Conservation (phyloP, 2,329 filamentous ascomycete species). For the Tolypocladium endophyticum region DNA sequence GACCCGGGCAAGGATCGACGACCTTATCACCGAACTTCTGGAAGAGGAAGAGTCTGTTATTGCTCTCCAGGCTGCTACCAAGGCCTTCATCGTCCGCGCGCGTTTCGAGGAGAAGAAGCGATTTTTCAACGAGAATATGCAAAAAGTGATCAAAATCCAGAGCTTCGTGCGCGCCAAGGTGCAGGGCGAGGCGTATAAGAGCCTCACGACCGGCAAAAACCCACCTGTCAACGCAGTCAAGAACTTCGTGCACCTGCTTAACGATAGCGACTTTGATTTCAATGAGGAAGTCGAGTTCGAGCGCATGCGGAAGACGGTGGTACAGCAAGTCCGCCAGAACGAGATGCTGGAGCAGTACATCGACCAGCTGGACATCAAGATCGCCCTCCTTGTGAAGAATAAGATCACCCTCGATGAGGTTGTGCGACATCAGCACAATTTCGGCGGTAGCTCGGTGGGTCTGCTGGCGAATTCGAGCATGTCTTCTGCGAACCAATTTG, state of each 20-base stretch:
- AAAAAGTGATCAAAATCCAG: conserved; percentile 97
- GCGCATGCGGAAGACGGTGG: conserved; percentile 84
- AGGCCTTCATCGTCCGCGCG: conserved; percentile 62
- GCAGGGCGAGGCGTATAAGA: conserved; percentile 97
- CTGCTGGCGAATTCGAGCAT: conserved; percentile 84
- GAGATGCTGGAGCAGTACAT: conserved; percentile 97
- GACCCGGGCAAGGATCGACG: conserved; percentile 61
- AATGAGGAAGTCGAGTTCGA: conserved; percentile 98
- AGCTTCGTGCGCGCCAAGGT: conserved; percentile 92
- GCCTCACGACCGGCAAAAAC: conserved; percentile 89
- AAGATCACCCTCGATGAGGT: conserved; percentile 98
- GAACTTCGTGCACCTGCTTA: conserved; percentile 94
- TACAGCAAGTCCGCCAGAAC: conserved; percentile 94
- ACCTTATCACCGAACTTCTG: conserved; percentile 66
- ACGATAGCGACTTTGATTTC: conserved; percentile 97
- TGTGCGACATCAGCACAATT: conserved; percentile 92
- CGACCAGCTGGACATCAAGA: conserved; percentile 97
- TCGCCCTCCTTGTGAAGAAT: conserved; percentile 95
- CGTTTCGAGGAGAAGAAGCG: conserved; percentile 76
- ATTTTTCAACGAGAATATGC: conserved; percentile 93
- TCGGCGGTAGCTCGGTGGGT: conserved; percentile 77
- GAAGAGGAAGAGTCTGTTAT: conserved; percentile 69
- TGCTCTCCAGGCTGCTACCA: conserved; percentile 63
- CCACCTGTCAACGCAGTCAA: conserved; percentile 94
- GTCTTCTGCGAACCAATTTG: conserved; percentile 81